Conservation (phyloP, 2,329 filamentous ascomycete genomes). For the Waltergamsia citrina region DNA sequence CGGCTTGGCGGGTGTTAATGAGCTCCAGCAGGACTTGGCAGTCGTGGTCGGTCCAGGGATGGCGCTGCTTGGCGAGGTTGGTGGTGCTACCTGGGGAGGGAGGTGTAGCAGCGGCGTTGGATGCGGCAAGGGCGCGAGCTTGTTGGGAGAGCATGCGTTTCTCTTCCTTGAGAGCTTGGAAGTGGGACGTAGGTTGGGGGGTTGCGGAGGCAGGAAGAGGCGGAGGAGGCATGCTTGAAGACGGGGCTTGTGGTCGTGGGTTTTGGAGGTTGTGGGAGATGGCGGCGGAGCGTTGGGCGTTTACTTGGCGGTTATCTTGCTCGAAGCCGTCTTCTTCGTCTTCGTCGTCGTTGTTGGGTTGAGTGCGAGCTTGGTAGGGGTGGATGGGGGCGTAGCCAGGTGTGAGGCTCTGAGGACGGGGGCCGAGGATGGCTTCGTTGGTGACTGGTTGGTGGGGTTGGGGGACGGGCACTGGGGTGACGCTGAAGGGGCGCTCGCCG, state of each 20-base stretch:
- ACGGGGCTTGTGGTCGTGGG: background rate
- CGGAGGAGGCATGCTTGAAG: background rate
- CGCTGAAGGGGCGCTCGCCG: background rate
- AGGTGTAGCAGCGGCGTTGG: background rate
- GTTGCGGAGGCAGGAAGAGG: background rate
- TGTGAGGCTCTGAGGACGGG: background rate
- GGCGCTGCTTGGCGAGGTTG: constrained; percentile 12
- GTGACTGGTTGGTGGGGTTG: background rate
- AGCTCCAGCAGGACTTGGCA: constrained; percentile 28
- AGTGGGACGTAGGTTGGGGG: background rate
- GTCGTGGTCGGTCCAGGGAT: constrained; percentile 33
- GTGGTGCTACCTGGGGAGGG: constrained; percentile 1
- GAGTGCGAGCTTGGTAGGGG: background rate
- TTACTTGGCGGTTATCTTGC: constrained; percentile 8
- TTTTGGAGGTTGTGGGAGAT: no score
- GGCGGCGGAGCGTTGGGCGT: constrained; percentile 3
- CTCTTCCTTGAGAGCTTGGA: background rate
- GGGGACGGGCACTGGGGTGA: constrained; percentile 1
- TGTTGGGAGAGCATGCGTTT: background rate
- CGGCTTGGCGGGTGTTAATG: constrained; percentile 19
- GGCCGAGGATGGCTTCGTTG: constrained; percentile 1
- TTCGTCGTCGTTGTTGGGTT: background rate
- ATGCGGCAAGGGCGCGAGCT: background rate
- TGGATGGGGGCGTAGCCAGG: background rate
- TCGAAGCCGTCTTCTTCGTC: constrained; percentile 12